These are phyloP conservation scores for Cercophora newfieldiana DNA, from an alignment of 495 filamentous ascomycete species.

Conservation along the genomic window DNA sequence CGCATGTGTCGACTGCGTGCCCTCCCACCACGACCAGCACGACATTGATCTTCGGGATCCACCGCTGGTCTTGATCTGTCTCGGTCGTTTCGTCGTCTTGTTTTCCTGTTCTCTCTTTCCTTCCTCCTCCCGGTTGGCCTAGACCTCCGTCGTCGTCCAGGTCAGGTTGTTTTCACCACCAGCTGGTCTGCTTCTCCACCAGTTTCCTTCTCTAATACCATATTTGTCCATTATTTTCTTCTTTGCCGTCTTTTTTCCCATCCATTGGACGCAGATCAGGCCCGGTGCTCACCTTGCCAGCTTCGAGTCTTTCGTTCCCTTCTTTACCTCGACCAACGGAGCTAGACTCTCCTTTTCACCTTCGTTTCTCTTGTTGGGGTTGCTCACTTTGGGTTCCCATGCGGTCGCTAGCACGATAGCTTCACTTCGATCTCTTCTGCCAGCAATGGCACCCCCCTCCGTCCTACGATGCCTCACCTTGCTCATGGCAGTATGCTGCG, in stretches of 20 bases:
- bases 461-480: slow-evolving; percentile 32
- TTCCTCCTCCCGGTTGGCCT: slow-evolving; percentile 12
- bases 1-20: not conserved
- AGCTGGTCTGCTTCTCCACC: not conserved
- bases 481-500: slow-evolving; percentile 32
- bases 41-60: slow-evolving; percentile 15
- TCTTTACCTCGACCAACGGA: not conserved
- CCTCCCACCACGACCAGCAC: not conserved
- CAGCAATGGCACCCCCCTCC: slow-evolving; percentile 43
- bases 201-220: not conserved
- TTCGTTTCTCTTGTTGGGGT: slow-evolving; percentile 15
- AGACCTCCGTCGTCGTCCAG: slow-evolving; percentile 2
- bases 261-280: slow-evolving; percentile 16
- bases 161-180: slow-evolving; percentile 4
- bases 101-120: slow-evolving; percentile 7
- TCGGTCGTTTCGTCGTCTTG: slow-evolving; percentile 10
- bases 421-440: slow-evolving; percentile 23
- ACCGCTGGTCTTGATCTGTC: slow-evolving; percentile 2
- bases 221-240: not conserved
- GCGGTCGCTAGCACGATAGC: slow-evolving; percentile 31
- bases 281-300: slow-evolving; percentile 8
- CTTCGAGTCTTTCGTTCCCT: slow-evolving; percentile 4
- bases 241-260: slow-evolving; percentile 1
- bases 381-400: slow-evolving; percentile 26
- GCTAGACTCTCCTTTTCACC: slow-evolving; percentile 2